phyloP scores from a whole-genome alignment of 495 filamentous ascomycete species.

The Penicillium verhagenii region DNA sequence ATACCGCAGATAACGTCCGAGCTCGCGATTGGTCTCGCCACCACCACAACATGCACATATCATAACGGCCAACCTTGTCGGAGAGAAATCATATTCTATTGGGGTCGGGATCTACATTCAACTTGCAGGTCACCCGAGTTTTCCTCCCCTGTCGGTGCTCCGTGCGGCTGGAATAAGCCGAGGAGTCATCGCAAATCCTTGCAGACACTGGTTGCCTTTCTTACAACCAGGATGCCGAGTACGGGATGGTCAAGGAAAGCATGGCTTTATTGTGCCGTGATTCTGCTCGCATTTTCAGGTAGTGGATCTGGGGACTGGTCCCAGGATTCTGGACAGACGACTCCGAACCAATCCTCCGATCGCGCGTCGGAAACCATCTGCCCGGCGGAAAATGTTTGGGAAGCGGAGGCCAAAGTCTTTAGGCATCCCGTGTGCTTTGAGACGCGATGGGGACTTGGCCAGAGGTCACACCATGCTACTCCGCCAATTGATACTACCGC shows the following conservation, averaged over 20 bases:
- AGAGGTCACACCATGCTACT: background rate
- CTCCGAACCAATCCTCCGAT: background rate
- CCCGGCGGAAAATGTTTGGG: conserved; percentile 14
- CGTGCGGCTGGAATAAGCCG: conserved; percentile 4
- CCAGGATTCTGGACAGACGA: conserved; percentile 5
- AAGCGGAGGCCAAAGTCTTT: conserved; percentile 20
- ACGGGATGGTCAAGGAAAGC: conserved; percentile 13
- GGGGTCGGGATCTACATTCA: conserved; percentile 5
- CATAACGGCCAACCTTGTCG: conserved; percentile 3
- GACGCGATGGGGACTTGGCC: conserved; percentile 12
- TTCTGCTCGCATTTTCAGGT: conserved; percentile 9
- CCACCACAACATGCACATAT: conserved; percentile 17
- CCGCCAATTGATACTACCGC: background rate
- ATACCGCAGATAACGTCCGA: conserved; percentile 7
- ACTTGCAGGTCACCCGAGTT: background rate
- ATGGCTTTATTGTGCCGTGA: conserved; percentile 7
- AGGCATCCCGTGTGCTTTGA: conserved; percentile 16
- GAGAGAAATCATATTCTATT: background rate
- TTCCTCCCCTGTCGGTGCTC: background rate
- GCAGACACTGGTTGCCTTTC: background rate
- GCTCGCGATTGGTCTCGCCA: conserved; percentile 12
- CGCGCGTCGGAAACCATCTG: conserved; percentile 10
- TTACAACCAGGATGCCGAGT: conserved; percentile 17
- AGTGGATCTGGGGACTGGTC: conserved; percentile 3
- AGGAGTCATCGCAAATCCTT: conserved; percentile 5